These are phyloP conservation scores for Hypoxylon lenormandii DNA, from an alignment of 495 filamentous ascomycete genomes.

Conservation along the genomic window DNA sequence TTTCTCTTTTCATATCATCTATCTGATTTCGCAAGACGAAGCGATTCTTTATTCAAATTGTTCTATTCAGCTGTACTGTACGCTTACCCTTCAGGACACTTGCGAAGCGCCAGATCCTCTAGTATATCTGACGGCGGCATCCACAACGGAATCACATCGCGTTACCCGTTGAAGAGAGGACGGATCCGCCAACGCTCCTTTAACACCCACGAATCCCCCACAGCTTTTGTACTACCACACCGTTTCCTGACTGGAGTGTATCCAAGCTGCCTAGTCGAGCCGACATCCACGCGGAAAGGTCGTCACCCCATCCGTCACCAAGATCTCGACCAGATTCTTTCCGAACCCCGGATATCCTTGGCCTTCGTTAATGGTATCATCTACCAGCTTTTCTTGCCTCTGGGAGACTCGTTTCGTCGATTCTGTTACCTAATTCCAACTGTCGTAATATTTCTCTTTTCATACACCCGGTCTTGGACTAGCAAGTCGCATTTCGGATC, in stretches of 20 bases:
- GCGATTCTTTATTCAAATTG: conserved; percentile 15
- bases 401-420: conserved; percentile 15
- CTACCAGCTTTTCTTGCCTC: conserved; percentile 5
- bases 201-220: conserved; percentile 39
- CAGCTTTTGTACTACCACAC: conserved; percentile 45
- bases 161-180: conserved; percentile 17
- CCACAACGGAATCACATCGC: conserved; percentile 11
- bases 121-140: conserved; percentile 22
- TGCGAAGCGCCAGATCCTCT: conserved; percentile 13
- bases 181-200: conserved; percentile 31
- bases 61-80: conserved; percentile 20
- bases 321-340: conserved; percentile 24
- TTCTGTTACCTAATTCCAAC: conserved; percentile 19
- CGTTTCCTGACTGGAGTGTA: conserved; percentile 27
- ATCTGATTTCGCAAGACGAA: conserved; percentile 27
- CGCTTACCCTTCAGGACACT: conserved; percentile 2
- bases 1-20: conserved; percentile 23
- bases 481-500: conserved; percentile 14
- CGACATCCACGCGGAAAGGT: conserved; percentile 35
- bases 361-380: conserved; percentile 30
- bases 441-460: conserved; percentile 26
- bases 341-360: conserved; percentile 27
- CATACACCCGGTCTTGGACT: conserved; percentile 8
- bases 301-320: conserved; percentile 36
- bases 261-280: conserved; percentile 33